Evolutionary conservation across 768 basidiomycete genomes (phyloP), one percentile per base, ranked within the genome.

Genomic region (Suillus subalutaceus): DNA sequence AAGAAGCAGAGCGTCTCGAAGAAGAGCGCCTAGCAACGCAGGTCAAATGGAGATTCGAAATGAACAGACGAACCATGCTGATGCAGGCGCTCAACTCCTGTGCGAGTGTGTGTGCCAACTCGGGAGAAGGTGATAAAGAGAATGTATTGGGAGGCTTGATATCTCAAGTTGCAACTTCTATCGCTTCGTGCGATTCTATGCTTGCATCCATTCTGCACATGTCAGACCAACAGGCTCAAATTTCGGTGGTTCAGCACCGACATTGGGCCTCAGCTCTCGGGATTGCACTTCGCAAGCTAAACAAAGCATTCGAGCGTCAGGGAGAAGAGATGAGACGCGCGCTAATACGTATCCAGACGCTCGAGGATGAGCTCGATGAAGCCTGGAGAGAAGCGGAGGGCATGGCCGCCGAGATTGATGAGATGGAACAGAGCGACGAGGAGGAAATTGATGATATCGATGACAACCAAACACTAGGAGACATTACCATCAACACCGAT

Each of bases 381-480:
- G 93, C 92, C 0, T 94, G 93, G 93, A 83, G 83, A 57, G 88
- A 89, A 66, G 93, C 91, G 3, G 89, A 92, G 70, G 85, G 84
- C 50, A 80, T 93, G 69, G 93, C 92, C 1, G 75, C 80, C 62
- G 90, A 93, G 73, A 83, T 93, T 71, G 91, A 94, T 73, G 86
- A 86, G 52, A 74, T 87, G 61, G 86, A 89, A 63, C 75, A 67
- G 4, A 73, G 68, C 18, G 69, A 70, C 30, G 67, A 73, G 32
- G 78, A 71, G 30, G 72, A 67, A 46, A 64, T 69, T 37, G 72
- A 73, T 18, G 73, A 72, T 9, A 60, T 67, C 46, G 76, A 78
- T 53, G 75, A 79, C 55, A 75, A 73, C 46, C 67, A 67, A 2
- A 70, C 70, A 0, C 66, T 76, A 4, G 71, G 70, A 16, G 72